These are phyloP conservation scores for Aquanectria penicillioides DNA, from an alignment of 2,329 filamentous ascomycete species.

Conservation along the genomic window DNA sequence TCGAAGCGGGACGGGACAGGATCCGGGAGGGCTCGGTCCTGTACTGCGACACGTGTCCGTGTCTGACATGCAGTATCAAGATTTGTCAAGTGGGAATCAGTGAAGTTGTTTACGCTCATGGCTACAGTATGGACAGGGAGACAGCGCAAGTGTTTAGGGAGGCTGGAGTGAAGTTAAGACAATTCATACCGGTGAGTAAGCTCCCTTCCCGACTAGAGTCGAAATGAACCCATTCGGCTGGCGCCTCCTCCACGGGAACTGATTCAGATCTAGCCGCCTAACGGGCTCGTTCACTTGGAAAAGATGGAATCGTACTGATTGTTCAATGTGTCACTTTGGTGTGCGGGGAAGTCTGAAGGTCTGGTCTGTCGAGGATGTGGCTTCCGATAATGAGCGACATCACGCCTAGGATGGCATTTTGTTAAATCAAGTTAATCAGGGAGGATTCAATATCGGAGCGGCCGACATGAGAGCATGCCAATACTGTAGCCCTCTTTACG, in stretches of 20 bases:
- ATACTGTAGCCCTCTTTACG: not conserved
- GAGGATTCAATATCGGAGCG: not conserved
- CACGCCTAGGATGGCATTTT: conserved; percentile 23
- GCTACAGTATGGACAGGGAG: conserved; percentile 92
- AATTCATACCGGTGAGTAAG: conserved; percentile 82
- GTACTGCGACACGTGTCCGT: conserved; percentile 97
- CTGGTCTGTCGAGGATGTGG: conserved; percentile 28
- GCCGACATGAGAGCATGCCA: not conserved
- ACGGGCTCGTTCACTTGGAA: conserved; percentile 72
- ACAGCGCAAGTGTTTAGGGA: conserved; percentile 84
- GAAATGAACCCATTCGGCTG: conserved; percentile 9
- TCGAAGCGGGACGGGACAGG: conserved; percentile 92
- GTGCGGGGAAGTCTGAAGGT: conserved; percentile 26
- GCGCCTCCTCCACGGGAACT: conserved; percentile 25
- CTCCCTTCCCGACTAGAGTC: conserved; percentile 17
- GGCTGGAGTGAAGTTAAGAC: conserved; percentile 84
- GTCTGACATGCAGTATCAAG: conserved; percentile 97
- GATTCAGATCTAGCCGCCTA: conserved; percentile 62
- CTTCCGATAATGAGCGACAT: conserved; percentile 24
- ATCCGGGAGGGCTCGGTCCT: conserved; percentile 84
- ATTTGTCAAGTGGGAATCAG: conserved; percentile 96
- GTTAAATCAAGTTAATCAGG: conserved; percentile 21
- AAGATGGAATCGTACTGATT: conserved; percentile 55
- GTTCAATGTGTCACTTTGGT: conserved; percentile 18
- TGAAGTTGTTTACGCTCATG: conserved; percentile 93